Percentiles rank a stretch among this genome's conserved stretches.
phyloP scores from a whole-genome alignment of 108 stramenopile species.

The Pseudonitzschia pungens region DNA sequence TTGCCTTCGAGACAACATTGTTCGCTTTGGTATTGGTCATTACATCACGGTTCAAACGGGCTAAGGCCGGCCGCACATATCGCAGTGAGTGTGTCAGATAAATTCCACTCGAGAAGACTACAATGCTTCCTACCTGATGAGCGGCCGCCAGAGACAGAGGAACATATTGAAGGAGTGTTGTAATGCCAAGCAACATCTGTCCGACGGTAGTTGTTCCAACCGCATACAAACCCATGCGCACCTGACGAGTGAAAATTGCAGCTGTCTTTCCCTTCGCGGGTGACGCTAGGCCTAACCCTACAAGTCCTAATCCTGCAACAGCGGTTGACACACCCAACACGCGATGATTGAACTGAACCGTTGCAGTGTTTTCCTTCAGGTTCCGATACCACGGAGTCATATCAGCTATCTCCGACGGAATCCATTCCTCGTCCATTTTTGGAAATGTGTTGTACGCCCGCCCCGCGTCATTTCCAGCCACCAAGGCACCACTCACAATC shows the following conservation, averaged over 20 bases:
- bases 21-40: constrained; percentile 1
- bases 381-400: constrained; percentile 77
- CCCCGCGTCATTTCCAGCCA: constrained; percentile 96
- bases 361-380: constrained; percentile 95
- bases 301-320: constrained; percentile 62
- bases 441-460: constrained; percentile 97
- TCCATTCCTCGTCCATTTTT: constrained; percentile 88
- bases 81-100: constrained; percentile 81
- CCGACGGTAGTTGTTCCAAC: constrained; percentile 75
- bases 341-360: constrained; percentile 98
- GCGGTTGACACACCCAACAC: constrained; percentile 88
- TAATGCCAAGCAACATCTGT: constrained; percentile 93
- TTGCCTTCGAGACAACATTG: neutral
- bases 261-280: constrained; percentile 28
- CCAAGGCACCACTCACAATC: constrained; percentile 92
- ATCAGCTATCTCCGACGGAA: constrained; percentile 76
- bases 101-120: constrained; percentile 84
- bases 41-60: constrained; percentile 18
- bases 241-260: constrained; percentile 69
- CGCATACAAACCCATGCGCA: constrained; percentile 61
- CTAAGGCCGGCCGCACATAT: constrained; percentile 64
- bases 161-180: constrained; percentile 93
- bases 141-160: constrained; percentile 91
- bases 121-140: constrained; percentile 96
- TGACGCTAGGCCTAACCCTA: constrained; percentile 50